Evolutionary conservation across 2,329 filamentous ascomycete genomes (phyloP).

Genomic region (Passalora sequoiae): DNA sequence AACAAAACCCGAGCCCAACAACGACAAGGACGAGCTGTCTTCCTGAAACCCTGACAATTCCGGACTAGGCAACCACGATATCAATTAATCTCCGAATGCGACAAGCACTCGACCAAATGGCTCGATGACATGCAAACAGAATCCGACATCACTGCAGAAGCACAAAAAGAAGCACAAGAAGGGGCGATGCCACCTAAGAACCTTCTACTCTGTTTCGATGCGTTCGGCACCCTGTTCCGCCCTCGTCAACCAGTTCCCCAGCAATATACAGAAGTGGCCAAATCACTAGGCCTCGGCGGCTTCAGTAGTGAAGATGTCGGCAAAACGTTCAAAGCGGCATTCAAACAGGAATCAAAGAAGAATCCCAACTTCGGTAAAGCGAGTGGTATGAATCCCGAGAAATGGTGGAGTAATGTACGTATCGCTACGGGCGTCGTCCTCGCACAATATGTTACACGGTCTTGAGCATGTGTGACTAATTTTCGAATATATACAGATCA

Average conservation of each 20-base stretch:
- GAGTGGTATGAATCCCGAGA: conserved; percentile 46
- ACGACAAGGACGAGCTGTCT: too few relatives aligned
- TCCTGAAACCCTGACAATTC: too few relatives aligned
- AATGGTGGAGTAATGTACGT: conserved; percentile 58
- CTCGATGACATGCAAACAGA: conserved; percentile 1
- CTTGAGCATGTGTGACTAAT: not conserved
- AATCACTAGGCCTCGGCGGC: conserved; percentile 45
- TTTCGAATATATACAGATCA: conserved; percentile 47
- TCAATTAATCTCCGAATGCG: not conserved
- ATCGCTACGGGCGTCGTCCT: too few relatives aligned
- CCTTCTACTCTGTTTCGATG: conserved; percentile 58
- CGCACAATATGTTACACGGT: not conserved
- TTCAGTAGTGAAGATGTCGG: conserved; percentile 41
- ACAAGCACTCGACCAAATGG: not conserved
- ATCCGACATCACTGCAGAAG: not conserved
- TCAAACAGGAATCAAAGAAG: conserved; percentile 42
- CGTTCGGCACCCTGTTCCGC: conserved; percentile 59
- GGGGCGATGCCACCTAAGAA: conserved; percentile 32
- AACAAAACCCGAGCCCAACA: too few relatives aligned
- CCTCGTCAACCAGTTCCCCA: conserved; percentile 47
- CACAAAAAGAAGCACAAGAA: too few relatives aligned
- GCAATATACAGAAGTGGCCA: conserved; percentile 53
- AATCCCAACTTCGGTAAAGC: conserved; percentile 58
- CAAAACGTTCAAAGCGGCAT: conserved; percentile 43
- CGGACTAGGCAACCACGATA: too few relatives aligned